Evolutionary conservation across 176 grass and related monocot species (phyloP).

Genomic region (Chloris gayana): DNA sequence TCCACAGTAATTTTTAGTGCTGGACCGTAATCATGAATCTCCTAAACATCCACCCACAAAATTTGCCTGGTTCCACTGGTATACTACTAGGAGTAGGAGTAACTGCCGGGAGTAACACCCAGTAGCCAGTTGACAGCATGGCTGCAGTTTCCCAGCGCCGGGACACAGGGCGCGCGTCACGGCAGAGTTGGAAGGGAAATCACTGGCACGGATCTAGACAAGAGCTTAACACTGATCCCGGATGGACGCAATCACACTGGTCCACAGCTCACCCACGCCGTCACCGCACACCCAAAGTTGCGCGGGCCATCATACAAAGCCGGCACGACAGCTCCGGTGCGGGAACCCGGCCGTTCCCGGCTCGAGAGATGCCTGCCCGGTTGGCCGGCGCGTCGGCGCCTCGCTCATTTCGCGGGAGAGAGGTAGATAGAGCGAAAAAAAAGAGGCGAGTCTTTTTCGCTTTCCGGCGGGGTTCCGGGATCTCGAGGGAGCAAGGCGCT

Average conservation of each 20-base stretch:
- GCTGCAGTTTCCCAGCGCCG: not conserved
- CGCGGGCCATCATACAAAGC: not conserved
- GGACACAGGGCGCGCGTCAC: not conserved
- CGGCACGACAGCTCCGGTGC: conserved; percentile 24
- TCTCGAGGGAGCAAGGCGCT: not conserved
- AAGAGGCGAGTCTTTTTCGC: not conserved
- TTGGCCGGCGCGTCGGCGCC: conserved; percentile 20
- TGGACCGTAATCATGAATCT: not conserved
- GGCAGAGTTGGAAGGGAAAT: not conserved
- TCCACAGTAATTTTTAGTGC: too few relatives aligned
- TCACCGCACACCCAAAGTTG: not conserved
- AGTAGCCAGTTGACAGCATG: too few relatives aligned
- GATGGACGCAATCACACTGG: not conserved
- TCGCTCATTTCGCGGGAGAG: not conserved
- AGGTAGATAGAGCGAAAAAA: not conserved
- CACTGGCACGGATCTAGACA: not conserved
- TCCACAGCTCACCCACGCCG: not conserved
- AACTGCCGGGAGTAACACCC: too few relatives aligned
- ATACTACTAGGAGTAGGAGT: not conserved
- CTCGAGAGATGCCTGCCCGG: not conserved
- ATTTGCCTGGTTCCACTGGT: too few relatives aligned
- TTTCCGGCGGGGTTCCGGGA: not conserved
- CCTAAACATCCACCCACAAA: not conserved
- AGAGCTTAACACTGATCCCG: not conserved
- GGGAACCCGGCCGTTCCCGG: conserved; percentile 9